Base-by-base conservation (phyloP, 345 rosid species). In the Salix koriyanagi region DNA sequence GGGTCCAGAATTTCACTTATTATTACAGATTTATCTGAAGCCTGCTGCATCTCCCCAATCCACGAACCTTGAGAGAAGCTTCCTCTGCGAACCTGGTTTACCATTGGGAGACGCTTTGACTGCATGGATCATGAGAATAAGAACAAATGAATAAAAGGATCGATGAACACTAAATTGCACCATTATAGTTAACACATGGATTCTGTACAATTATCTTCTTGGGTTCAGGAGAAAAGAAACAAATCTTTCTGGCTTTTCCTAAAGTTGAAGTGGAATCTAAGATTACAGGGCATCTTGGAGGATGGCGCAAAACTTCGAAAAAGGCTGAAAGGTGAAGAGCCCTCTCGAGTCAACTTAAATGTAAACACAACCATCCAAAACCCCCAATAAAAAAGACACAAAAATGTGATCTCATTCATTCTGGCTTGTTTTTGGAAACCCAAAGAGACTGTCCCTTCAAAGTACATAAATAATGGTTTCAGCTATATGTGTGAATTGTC, bases 1-100 rank as follows among this genome's bases (percentile, higher is more conserved):
- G 96, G 96, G 71, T 91, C 91, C 46, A 91, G 82, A 79, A 91
- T 91, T 84, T 91, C 96, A 70, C 91, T 89, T 67, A 91, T 89
- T 75, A 91, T 88, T 14, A 91, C 90, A 12, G 91, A 89, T 68
- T 86, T 83, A 81, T 87, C 90, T 1, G 96, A 91, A 77, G 92
- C 91, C 83, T 91, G 88, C 76, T 91, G 95, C 95, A 91, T 91
- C 79, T 89, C 96, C 52, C 92, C 92, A 61, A 89, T 91, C 96
- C 91, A 89, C 36, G 92, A 87, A 64, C 88, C 83, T 48, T 79
- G 91, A 16, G 91, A 89, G 76, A 87, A 78, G 79, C 86, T 84
- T 75, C 87, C 92, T 74, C 88, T 80, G 58, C 71, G 82, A 60
- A 70, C 73, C 70, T 71, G 87, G 72, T 76, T 67, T 30, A 70